Evolutionary conservation across 345 rosid species (phyloP).

Genomic region (Gossypioides kirkii): DNA sequence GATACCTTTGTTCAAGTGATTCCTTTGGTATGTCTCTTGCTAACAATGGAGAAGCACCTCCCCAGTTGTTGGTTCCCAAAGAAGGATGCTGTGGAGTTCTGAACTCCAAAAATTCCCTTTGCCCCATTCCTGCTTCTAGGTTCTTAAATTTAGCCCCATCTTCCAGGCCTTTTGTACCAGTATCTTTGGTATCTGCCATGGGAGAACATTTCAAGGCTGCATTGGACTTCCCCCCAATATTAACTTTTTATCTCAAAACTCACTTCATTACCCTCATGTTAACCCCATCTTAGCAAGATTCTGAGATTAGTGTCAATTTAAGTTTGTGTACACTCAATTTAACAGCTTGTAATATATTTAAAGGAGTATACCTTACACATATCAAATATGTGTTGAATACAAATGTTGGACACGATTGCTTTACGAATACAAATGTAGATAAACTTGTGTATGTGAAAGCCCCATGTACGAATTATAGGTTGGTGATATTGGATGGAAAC

Average conservation of each 20-base stretch:
- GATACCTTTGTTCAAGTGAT: constrained; percentile 48
- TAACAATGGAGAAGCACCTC: constrained; percentile 53
- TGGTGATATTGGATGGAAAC: no score
- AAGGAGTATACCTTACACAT: no score
- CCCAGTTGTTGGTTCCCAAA: constrained; percentile 51
- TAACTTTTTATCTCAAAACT: neutral
- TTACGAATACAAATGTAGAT: no score
- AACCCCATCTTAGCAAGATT: neutral
- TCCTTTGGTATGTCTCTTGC: constrained; percentile 49
- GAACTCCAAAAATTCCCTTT: constrained; percentile 29
- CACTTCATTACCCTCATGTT: neutral
- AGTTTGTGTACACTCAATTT: no score
- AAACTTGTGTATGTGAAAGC: no score
- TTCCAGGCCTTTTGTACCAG: neutral
- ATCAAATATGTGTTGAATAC: no score
- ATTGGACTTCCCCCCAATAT: no score
- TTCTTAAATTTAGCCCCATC: neutral
- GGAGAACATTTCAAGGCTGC: no score
- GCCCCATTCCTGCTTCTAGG: constrained; percentile 20
- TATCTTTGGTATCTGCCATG: no score
- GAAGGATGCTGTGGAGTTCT: constrained; percentile 59
- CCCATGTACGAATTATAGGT: no score
- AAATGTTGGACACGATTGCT: no score
- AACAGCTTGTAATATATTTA: no score
- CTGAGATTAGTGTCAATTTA: neutral